Evolutionary conservation across 768 basidiomycete genomes (phyloP).

Genomic region (Pleurotus giganteus): DNA sequence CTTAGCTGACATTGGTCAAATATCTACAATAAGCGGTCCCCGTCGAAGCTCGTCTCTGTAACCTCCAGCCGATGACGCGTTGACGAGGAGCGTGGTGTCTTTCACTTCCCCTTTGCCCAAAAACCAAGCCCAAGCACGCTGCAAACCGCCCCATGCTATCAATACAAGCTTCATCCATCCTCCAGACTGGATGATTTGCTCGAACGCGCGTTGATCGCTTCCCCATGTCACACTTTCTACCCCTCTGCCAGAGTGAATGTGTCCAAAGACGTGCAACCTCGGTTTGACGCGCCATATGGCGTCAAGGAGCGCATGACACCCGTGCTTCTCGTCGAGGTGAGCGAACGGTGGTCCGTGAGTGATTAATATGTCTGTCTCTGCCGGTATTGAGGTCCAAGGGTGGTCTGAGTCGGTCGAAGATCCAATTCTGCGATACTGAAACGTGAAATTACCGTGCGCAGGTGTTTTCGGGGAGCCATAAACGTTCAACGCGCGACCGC

Average conservation of each 20-base stretch:
- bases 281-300: constrained; percentile 33
- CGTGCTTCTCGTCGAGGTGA: constrained; percentile 29
- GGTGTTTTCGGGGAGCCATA: constrained; percentile 41
- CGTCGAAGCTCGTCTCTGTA: background rate
- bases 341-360: constrained; percentile 40
- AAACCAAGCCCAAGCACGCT: background rate
- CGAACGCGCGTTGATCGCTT: constrained; percentile 11
- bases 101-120: background rate
- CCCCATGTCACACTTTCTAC: constrained; percentile 30
- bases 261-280: constrained; percentile 38
- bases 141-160: background rate
- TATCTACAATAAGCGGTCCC: background rate
- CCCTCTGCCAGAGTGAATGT: constrained; percentile 37
- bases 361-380: constrained; percentile 35
- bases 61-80: background rate
- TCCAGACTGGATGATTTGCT: background rate
- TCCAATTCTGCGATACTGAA: constrained; percentile 32
- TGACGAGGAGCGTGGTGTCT: background rate
- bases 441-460: constrained; percentile 29
- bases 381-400: constrained; percentile 29
- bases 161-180: background rate
- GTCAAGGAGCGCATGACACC: constrained; percentile 30
- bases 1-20: background rate
- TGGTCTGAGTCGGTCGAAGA: constrained; percentile 7
- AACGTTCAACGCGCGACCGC: constrained; percentile 26